Base-by-base conservation (phyloP, 805 yeast species). In the Suhomyces sp. region DNA sequence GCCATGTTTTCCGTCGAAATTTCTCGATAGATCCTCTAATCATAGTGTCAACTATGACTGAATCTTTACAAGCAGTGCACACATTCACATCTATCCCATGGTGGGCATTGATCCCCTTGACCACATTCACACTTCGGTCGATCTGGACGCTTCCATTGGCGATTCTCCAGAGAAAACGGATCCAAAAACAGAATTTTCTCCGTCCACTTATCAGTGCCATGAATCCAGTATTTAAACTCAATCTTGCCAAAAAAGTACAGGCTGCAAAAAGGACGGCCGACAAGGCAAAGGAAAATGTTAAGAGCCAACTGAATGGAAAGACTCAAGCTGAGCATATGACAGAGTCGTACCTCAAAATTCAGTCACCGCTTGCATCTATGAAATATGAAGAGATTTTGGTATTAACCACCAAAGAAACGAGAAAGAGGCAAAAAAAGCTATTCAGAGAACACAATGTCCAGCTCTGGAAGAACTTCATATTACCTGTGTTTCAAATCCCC, bases 401-500 rank as follows among this genome's bases (percentile, higher is more conserved):
- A 2, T 49, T 91, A 19, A 74, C 95, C 0, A 69, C 84, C 5
- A 88, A 85, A 54, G 97, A 90, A 54, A 76, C 81, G 27, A 67
- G 90, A 39, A 79, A 77, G 41, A 69, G 95, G 43, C 95, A 91
- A 47, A 79, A 81, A 47, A 56, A 56, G 32, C 64, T 90, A n/a
- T 90, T 83, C 60, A 74, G 73, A 43, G 70, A 75, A 35, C 70
- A 82, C 50, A 65, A 70, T 7, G 85, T 88, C 35, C 91, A 87
- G 51, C 57, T 81, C 39, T 90, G 95, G 88, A 90, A 88, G 56
- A 80, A 84, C 49, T 63, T 79, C 37, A 48, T 84, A 4, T 64
- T 88, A 24, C 97, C 97, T 1, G 62, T 79, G 0, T 76, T 86
- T 12, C 98, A 90, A 54, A 71, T 91, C 14, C 98, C 98, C 0